A percentile compares a stretch with the other conserved stretches of the same genome.
phyloP scores from a whole-genome alignment of 768 basidiomycete species.

The Suillus cothurnatus region DNA sequence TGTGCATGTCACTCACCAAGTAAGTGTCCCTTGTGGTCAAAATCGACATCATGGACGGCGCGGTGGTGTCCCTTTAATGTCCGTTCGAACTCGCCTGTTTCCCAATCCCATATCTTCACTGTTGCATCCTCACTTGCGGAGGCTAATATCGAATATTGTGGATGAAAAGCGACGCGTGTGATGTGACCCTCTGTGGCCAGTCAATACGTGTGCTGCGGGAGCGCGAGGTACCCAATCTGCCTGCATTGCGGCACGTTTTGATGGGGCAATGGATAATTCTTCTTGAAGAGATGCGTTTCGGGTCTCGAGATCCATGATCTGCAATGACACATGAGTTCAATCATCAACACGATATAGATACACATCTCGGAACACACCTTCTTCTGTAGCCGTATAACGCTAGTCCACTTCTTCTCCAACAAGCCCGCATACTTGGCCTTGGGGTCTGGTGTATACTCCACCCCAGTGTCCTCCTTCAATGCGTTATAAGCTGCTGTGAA shows the following conservation, averaged over 20 bases:
- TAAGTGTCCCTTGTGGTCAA: slow-evolving; percentile 81
- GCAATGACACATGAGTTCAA: slow-evolving; percentile 14
- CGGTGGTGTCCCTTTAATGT: slow-evolving; percentile 93
- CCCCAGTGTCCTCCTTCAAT: slow-evolving; percentile 52
- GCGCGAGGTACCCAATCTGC: slow-evolving; percentile 89
- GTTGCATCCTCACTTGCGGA: slow-evolving; percentile 89
- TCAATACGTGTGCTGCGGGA: slow-evolving; percentile 76
- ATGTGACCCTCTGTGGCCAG: slow-evolving; percentile 78
- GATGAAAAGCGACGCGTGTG: slow-evolving; percentile 84
- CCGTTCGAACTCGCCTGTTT: slow-evolving; percentile 89
- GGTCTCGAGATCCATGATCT: slow-evolving; percentile 97
- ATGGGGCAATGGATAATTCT: slow-evolving; percentile 53
- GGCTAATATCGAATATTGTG: slow-evolving; percentile 78
- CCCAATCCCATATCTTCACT: slow-evolving; percentile 97
- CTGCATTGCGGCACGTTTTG: slow-evolving; percentile 58
- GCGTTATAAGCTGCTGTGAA: slow-evolving; percentile 65
- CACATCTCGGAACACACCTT: slow-evolving; percentile 55
- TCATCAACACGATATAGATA: slow-evolving; percentile 14
- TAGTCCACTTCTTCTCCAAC: slow-evolving; percentile 98
- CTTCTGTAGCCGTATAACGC: slow-evolving; percentile 93
- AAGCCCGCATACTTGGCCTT: slow-evolving; percentile 86
- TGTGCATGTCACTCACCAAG: slow-evolving; percentile 54
- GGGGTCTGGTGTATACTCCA: slow-evolving; percentile 78
- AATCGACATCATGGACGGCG: slow-evolving; percentile 84
- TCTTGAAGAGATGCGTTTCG: slow-evolving; percentile 82